A percentile compares a stretch with the other conserved stretches of the same genome.
Evolutionary conservation across 441 rosid genomes (phyloP).

Genomic region (Jatropha multifida): DNA sequence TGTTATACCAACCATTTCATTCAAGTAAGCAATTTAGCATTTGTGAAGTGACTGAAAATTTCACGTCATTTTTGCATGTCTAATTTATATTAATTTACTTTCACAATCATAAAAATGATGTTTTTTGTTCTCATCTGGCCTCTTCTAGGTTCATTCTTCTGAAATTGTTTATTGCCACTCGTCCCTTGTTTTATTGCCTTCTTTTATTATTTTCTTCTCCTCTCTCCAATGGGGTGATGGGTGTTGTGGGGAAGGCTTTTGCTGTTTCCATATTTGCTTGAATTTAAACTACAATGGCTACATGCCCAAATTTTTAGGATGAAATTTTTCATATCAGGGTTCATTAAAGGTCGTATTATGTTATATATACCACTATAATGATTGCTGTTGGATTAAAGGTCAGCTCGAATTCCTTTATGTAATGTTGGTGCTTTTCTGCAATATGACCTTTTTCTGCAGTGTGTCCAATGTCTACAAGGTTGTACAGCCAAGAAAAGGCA

Average conservation of each 20-base stretch:
- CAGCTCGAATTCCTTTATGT: slow-evolving; percentile 16
- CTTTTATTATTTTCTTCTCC: background rate
- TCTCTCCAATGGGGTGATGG: background rate
- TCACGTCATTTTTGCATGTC: background rate
- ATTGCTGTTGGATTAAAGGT: background rate
- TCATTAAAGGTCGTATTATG: background rate
- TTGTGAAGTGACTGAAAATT: slow-evolving; percentile 4
- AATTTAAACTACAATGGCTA: slow-evolving; percentile 1
- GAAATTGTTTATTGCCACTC: background rate
- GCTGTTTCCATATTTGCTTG: background rate
- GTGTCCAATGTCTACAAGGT: slow-evolving; percentile 66
- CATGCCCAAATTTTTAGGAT: slow-evolving; percentile 12
- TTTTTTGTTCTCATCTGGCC: background rate
- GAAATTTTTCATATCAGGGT: background rate
- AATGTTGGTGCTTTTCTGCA: background rate
- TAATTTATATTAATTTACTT: background rate
- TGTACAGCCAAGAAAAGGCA: slow-evolving; percentile 78
- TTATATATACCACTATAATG: background rate
- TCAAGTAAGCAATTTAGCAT: slow-evolving; percentile 55
- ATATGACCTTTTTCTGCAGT: slow-evolving; percentile 39
- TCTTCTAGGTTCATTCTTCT: background rate
- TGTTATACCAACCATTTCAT: slow-evolving; percentile 73
- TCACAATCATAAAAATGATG: background rate
- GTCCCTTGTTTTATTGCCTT: background rate
- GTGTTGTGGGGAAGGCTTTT: background rate